phyloP scores from a whole-genome alignment of 2,329 filamentous ascomycete genomes.

The Penicillium sp. region DNA sequence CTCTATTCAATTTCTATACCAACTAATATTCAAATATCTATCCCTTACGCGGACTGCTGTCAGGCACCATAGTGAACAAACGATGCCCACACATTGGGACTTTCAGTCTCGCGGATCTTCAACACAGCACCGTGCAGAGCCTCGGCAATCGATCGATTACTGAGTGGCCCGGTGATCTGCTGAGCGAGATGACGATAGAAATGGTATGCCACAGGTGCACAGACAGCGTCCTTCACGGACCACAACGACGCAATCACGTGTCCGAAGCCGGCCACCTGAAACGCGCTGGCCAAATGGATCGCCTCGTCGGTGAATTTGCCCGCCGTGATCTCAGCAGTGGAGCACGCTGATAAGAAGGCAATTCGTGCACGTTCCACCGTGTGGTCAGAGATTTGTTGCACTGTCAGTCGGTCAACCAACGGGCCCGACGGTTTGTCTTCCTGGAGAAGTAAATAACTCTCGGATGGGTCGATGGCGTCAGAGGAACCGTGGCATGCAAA shows the following conservation, averaged over 20 bases:
- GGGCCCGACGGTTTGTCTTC: background rate
- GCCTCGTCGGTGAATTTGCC: background rate
- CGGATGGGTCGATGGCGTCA: slow-evolving; percentile 31
- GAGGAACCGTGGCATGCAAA: slow-evolving; percentile 46
- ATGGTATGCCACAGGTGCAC: background rate
- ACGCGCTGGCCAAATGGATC: background rate
- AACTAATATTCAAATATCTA: too few species aligned
- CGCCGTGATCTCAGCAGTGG: slow-evolving; percentile 30
- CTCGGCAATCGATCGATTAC: background rate
- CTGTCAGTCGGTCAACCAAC: slow-evolving; percentile 21
- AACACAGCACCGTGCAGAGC: background rate
- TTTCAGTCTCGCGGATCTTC: background rate
- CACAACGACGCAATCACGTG: background rate
- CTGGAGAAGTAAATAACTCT: slow-evolving; percentile 34
- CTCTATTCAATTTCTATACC: too few species aligned
- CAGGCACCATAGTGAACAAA: background rate
- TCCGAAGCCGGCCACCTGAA: slow-evolving; percentile 5
- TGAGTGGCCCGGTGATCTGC: background rate
- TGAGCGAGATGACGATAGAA: background rate
- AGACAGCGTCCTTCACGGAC: background rate
- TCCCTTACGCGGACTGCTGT: too few species aligned
- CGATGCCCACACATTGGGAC: background rate
- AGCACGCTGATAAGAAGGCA: slow-evolving; percentile 47
- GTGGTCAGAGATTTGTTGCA: background rate
- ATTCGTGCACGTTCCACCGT: slow-evolving; percentile 12